Conservation (phyloP, 2,329 filamentous ascomycete species). For the Penicillium sumatraense region DNA sequence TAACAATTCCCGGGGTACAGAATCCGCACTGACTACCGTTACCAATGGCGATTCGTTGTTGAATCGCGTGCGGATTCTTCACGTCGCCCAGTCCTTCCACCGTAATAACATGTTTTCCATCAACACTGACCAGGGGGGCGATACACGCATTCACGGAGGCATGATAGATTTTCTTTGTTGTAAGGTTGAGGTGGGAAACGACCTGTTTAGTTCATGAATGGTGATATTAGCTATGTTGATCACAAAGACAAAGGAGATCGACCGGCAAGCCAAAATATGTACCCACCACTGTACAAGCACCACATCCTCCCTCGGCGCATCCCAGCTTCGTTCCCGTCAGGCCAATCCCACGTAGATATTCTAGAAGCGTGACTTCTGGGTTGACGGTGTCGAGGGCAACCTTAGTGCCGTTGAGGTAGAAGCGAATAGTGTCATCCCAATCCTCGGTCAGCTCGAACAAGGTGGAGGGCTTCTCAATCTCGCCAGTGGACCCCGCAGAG, state of each 20-base stretch:
- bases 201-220: slow-evolving; percentile 52
- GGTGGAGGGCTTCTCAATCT: slow-evolving; percentile 48
- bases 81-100: slow-evolving; percentile 93
- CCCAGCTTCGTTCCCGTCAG: slow-evolving; percentile 95
- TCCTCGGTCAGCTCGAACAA: slow-evolving; percentile 69
- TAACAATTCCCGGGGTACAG: slow-evolving; percentile 96
- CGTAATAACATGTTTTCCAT: slow-evolving; percentile 98
- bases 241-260: slow-evolving; percentile 22
- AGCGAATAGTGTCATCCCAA: slow-evolving; percentile 86
- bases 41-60: slow-evolving; percentile 86
- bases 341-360: slow-evolving; percentile 91
- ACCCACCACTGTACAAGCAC: slow-evolving; percentile 84
- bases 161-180: slow-evolving; percentile 91
- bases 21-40: slow-evolving; percentile 96
- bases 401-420: slow-evolving; percentile 93
- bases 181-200: slow-evolving; percentile 89
- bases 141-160: slow-evolving; percentile 96
- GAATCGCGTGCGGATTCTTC: slow-evolving; percentile 82
- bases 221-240: background rate
- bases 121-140: slow-evolving; percentile 87
- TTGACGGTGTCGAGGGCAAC: slow-evolving; percentile 85
- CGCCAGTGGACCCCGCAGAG: slow-evolving; percentile 53
- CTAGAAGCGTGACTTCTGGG: slow-evolving; percentile 87
- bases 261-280: background rate
- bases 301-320: slow-evolving; percentile 94